Evolutionary conservation across 139 green algal species (phyloP).

Genomic region (Asterochloris sp.): DNA sequence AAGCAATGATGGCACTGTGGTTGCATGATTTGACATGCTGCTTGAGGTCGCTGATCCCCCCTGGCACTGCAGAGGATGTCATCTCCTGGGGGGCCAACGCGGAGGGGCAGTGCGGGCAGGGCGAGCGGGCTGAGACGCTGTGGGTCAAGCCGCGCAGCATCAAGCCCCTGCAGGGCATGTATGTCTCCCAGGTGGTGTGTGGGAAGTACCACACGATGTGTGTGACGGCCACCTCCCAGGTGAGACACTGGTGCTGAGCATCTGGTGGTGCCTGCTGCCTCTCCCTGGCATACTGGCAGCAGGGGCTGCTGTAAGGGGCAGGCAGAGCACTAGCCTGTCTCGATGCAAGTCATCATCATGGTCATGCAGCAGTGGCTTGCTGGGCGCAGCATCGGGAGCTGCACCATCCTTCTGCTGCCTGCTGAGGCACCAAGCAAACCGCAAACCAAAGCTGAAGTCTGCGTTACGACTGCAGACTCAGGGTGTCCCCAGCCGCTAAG

Average conservation of each 20-base stretch:
- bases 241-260: background rate
- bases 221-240: conserved; percentile 73
- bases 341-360: background rate
- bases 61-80: conserved; percentile 46
- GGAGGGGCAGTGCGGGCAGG: conserved; percentile 76
- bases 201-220: conserved; percentile 74
- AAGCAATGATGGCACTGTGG: too few species aligned
- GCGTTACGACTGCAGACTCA: too few species aligned
- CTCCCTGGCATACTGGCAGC: too few species aligned
- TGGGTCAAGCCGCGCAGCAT: conserved; percentile 56
- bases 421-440: too few species aligned
- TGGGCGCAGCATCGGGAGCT: too few species aligned
- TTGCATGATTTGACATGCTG: too few species aligned
- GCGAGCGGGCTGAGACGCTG: conserved; percentile 44
- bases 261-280: background rate
- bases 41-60: too few species aligned
- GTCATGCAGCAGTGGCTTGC: background rate
- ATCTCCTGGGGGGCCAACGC: conserved; percentile 80
- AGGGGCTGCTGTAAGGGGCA: background rate
- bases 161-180: conserved; percentile 57
- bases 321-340: background rate
- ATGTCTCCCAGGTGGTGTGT: conserved; percentile 72
- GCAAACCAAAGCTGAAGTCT: too few species aligned
- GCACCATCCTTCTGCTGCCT: too few species aligned
- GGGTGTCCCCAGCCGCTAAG: too few species aligned